Conservation (phyloP, 208 protist species). For the Leishmania tropica region DNA sequence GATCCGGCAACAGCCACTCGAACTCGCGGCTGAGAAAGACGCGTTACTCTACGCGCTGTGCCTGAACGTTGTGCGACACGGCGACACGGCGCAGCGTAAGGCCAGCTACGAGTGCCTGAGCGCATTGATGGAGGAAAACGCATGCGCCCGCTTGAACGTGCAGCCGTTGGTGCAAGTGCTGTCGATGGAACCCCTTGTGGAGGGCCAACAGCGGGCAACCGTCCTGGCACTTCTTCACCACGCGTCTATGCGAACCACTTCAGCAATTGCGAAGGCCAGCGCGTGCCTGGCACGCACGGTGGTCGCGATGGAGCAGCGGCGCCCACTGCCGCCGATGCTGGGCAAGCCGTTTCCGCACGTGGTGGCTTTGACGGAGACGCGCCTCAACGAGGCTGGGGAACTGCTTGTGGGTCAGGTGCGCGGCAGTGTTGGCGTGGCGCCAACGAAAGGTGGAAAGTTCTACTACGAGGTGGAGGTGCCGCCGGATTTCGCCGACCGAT, state of each 20-base stretch:
- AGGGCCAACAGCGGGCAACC: slow-evolving; percentile 64
- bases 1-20: slow-evolving; percentile 41
- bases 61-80: slow-evolving; percentile 40
- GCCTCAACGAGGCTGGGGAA: slow-evolving; percentile 68
- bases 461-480: slow-evolving; percentile 89
- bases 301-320: slow-evolving; percentile 53
- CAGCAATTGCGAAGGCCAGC: slow-evolving; percentile 49
- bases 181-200: slow-evolving; percentile 50
- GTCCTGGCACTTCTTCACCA: slow-evolving; percentile 69
- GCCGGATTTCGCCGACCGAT: slow-evolving; percentile 46
- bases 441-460: slow-evolving; percentile 55
- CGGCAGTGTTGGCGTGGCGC: slow-evolving; percentile 71
- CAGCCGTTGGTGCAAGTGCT: slow-evolving; percentile 49
- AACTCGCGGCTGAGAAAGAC: slow-evolving; percentile 44
- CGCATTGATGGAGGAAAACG: slow-evolving; percentile 61
- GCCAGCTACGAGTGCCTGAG: slow-evolving; percentile 60
- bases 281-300: slow-evolving; percentile 63
- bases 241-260: slow-evolving; percentile 40
- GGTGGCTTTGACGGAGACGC: slow-evolving; percentile 74
- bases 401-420: slow-evolving; percentile 85
- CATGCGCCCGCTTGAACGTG: slow-evolving; percentile 40
- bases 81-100: slow-evolving; percentile 47
- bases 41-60: slow-evolving; percentile 77
- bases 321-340: slow-evolving; percentile 58
- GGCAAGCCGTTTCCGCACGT: slow-evolving; percentile 63